phyloP scores from a whole-genome alignment of 768 basidiomycete genomes.

The Mycena alexandri region DNA sequence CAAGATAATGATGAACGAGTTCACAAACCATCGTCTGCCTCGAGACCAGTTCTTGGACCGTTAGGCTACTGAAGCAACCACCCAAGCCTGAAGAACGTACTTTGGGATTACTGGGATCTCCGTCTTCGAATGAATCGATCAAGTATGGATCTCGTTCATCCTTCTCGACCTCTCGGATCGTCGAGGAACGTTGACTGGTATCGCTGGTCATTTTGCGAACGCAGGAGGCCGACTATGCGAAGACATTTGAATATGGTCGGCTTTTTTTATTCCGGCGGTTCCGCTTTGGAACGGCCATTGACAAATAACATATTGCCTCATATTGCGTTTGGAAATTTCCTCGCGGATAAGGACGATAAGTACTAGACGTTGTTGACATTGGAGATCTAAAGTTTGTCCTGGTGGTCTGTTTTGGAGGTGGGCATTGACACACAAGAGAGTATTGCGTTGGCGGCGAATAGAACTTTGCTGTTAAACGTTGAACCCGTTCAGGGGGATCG shows the following conservation, averaged over 20 bases:
- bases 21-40: slow-evolving; percentile 53
- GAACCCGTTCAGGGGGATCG: too few species aligned
- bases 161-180: neutral
- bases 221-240: neutral
- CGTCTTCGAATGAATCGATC: slow-evolving; percentile 48
- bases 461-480: too few species aligned
- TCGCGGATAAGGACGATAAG: too few species aligned
- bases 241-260: neutral
- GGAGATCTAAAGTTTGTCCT: too few species aligned
- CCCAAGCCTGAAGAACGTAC: slow-evolving; percentile 44
- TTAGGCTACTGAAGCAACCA: slow-evolving; percentile 1
- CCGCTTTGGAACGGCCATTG: slow-evolving; percentile 9
- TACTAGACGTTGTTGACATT: too few species aligned
- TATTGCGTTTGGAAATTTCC: too few species aligned
- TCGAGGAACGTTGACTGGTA: slow-evolving; percentile 4
- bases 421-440: too few species aligned
- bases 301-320: neutral
- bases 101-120: slow-evolving; percentile 62
- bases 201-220: slow-evolving; percentile 4
- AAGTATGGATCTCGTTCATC: slow-evolving; percentile 48
- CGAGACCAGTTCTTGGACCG: slow-evolving; percentile 63
- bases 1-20: neutral
- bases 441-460: too few species aligned
- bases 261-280: neutral
- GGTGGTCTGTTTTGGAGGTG: too few species aligned